Percentiles rank a stretch among this genome's conserved stretches.
These are phyloP conservation scores for Corinectria fuckeliana DNA, from an alignment of 2,329 filamentous ascomycete genomes.

Conservation along the genomic window DNA sequence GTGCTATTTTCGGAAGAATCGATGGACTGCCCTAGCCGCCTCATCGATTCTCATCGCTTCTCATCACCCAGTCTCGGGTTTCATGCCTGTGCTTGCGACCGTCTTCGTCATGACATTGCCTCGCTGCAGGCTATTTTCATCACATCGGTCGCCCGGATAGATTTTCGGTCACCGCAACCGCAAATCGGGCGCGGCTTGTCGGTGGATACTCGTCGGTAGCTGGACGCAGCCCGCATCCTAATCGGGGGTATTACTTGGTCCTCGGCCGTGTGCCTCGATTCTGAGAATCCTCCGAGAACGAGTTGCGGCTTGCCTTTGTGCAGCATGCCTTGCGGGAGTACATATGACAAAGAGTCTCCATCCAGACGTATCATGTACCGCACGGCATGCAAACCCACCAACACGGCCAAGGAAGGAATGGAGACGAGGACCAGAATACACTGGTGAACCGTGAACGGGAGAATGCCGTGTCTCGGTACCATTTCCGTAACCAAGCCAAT, in stretches of 20 bases:
- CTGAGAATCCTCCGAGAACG: constrained; percentile 11
- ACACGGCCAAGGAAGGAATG: not conserved
- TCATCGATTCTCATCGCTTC: not conserved
- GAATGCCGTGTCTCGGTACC: not conserved
- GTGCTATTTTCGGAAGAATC: constrained; percentile 33
- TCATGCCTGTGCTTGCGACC: constrained; percentile 11
- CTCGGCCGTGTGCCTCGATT: constrained; percentile 3
- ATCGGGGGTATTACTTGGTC: not conserved
- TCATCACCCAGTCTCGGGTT: constrained; percentile 7
- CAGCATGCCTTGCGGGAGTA: not conserved
- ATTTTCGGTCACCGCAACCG: constrained; percentile 3
- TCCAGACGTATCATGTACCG: not conserved
- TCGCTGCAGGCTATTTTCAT: constrained; percentile 9
- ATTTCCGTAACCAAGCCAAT: not conserved
- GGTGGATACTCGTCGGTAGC: not conserved
- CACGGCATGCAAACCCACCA: not conserved
- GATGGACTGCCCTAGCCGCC: constrained; percentile 9
- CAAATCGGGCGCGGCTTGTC: constrained; percentile 2
- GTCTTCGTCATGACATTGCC: not conserved
- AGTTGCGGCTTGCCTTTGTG: constrained; percentile 6
- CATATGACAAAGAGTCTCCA: not conserved
- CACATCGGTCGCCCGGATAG: constrained; percentile 9
- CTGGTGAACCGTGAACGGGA: not conserved
- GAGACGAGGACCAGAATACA: not conserved
- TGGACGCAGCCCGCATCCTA: not conserved